A percentile compares a stretch with the other conserved stretches of the same genome.
These are phyloP conservation scores for Suillus tomentosus DNA, from an alignment of 768 basidiomycete species.

Conservation along the genomic window DNA sequence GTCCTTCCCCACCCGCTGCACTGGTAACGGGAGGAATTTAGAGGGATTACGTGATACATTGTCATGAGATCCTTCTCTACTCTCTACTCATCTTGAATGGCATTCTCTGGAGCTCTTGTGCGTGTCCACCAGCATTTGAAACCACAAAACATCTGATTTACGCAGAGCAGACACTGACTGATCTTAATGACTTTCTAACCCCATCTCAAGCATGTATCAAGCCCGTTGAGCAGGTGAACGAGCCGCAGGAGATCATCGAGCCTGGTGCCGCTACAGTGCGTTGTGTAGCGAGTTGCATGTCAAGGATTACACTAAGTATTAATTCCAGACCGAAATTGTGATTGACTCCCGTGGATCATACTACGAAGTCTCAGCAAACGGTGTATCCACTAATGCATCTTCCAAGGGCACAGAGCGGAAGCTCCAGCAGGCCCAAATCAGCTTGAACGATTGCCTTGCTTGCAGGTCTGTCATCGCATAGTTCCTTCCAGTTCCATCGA, in stretches of 20 bases:
- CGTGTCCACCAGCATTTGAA: conserved; percentile 24
- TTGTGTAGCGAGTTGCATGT: conserved; percentile 4
- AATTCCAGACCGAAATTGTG: conserved; percentile 81
- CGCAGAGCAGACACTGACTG: conserved; percentile 72
- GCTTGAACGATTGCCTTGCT: conserved; percentile 94
- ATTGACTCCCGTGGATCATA: conserved; percentile 86
- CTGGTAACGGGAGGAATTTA: no score
- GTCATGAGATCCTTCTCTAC: neutral
- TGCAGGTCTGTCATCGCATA: conserved; percentile 71
- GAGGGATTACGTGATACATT: no score
- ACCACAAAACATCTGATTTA: conserved; percentile 13
- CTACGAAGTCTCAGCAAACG: conserved; percentile 68
- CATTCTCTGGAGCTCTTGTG: conserved; percentile 86
- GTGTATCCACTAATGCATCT: conserved; percentile 19
- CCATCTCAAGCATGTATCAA: conserved; percentile 98
- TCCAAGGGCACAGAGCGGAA: conserved; percentile 47
- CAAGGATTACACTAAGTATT: conserved; percentile 4
- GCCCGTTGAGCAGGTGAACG: conserved; percentile 68
- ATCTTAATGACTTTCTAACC: conserved; percentile 95
- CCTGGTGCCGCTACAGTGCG: conserved; percentile 46
- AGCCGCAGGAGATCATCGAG: conserved; percentile 41
- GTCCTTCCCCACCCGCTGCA: neutral
- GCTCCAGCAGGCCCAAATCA: conserved; percentile 93
- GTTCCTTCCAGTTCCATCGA: neutral
- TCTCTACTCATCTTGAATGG: conserved; percentile 49